Evolutionary conservation across 345 rosid genomes (phyloP), one percentile per base, ranked within the genome.

Genomic region (Passiflora organensis): DNA sequence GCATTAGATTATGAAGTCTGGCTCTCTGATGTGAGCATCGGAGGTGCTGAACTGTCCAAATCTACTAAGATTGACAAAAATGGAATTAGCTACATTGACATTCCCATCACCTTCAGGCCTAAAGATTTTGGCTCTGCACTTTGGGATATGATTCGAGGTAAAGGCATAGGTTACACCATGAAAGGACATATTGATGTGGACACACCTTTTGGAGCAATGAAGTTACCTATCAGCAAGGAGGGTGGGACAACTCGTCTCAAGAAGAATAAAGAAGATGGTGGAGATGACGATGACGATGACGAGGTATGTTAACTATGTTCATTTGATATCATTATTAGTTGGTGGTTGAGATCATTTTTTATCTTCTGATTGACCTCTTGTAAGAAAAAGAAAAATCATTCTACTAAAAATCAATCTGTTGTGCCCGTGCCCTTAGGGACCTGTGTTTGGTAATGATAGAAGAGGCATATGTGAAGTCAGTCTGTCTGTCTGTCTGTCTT

Each of bases 111-210:
- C 45, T 94, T 94, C 64, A 76, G 76, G 75, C 99, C 99, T 19
- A 94, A 89, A 79, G 99, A 94, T 46, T 85, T 85, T 63, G 99
- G 99, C 57, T 89, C 97, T 10, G 93, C 97, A 0, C 80, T 94
- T 16, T 94, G 99, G 99, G 99, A 94, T 72, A 80, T 94, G 95
- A 94, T 94, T 12, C 81, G 91, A 61, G 99, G 99, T 32, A 94
- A 61, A 69, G 97, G 97, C 45, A 89, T 95, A 8, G 91, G 96
- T 15, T 89, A 94, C 72, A 63, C 79, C 42, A 83, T 94, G 68
- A 94, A 86, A 78, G 99, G 97, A 43, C 52, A 86, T 59, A 73
- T 94, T 15, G 66, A 86, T 58, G 97, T 76, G 52, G 86, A 82
- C 70, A 94, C 99, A 11, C 99, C 97, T 44, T 94, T 85, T 72